A percentile compares a stretch with the other conserved stretches of the same genome.
These are phyloP conservation scores for Camillea tinctor DNA, from an alignment of 2,329 filamentous ascomycete species.

Conservation along the genomic window DNA sequence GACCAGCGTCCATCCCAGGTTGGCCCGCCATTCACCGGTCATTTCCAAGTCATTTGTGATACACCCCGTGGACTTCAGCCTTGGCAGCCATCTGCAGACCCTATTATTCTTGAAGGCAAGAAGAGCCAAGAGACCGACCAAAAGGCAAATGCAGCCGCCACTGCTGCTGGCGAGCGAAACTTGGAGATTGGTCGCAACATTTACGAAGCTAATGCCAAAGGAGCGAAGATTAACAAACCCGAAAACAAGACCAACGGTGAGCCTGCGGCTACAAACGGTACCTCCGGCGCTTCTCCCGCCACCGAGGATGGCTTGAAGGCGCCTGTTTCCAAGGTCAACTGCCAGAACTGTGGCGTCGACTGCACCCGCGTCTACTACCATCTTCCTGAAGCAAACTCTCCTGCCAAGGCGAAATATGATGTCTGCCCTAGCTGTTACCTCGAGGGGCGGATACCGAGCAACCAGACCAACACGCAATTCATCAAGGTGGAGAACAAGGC, in stretches of 20 bases:
- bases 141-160: slow-evolving; percentile 67
- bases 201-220: slow-evolving; percentile 88
- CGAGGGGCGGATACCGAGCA: slow-evolving; percentile 78
- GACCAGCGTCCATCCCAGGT: slow-evolving; percentile 94
- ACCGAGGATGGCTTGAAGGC: slow-evolving; percentile 63
- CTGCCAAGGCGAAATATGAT: slow-evolving; percentile 72
- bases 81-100: slow-evolving; percentile 86
- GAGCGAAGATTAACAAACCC: slow-evolving; percentile 64
- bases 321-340: slow-evolving; percentile 70
- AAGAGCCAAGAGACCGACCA: slow-evolving; percentile 68
- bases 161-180: slow-evolving; percentile 77
- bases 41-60: slow-evolving; percentile 94
- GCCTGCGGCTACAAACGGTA: slow-evolving; percentile 63
- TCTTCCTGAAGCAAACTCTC: slow-evolving; percentile 55
- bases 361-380: slow-evolving; percentile 68
- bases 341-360: slow-evolving; percentile 88
- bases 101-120: slow-evolving; percentile 62
- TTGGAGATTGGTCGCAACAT: slow-evolving; percentile 94
- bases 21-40: slow-evolving; percentile 92
- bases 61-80: slow-evolving; percentile 92
- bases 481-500: slow-evolving; percentile 85
- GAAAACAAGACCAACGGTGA: slow-evolving; percentile 78
- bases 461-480: slow-evolving; percentile 78
- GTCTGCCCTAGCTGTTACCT: slow-evolving; percentile 89
- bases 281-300: slow-evolving; percentile 40